Evolutionary conservation across 805 yeast species (phyloP), one percentile per base, ranked within the genome.

Genomic region (Candida dajiaensis): DNA sequence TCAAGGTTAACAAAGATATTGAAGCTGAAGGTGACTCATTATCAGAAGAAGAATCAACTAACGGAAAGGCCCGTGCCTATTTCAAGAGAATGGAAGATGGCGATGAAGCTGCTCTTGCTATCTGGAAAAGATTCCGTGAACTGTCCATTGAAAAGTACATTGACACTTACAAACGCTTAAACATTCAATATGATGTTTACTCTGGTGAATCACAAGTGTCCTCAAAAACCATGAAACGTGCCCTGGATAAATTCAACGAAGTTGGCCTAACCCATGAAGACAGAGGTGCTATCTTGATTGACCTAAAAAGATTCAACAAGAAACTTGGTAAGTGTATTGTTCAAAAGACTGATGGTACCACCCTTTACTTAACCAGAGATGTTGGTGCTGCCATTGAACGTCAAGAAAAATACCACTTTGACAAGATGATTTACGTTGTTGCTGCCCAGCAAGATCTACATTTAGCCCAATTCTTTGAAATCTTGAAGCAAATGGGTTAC

Each of bases 381-480:
- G 85, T 94, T 49, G 97, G 97, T 58, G 97, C 90, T 59, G 98
- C 98, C 46, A 81, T 84, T 62, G 88, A 85, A 62, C 92, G 99
- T 74, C 76, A 88, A 65, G 81, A 85, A 46, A 77, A 74, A 57
- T 86, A 82, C 71, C 72, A 89, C 47, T 94, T 94, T 64, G 98
- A 92, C 71, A 89, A 90, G 74, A 86, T 89, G 96, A 80, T 94
- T 53, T 94, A 94, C 64, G 98, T 92, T 46, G 84, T 90, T 70
- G 98, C 99, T 7, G 73, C 85, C 45, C 99, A 94, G 72, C 99
- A 94, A 73, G 98, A 94, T 68, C 77, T 94, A 58, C 97, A 94
- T 65, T 73, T 79, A 53, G 90, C 90, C 46, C 99, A 94, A 71
- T 87, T 94, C 66, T 92, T 94, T 68, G 95, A 89, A 70, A 88